Evolutionary conservation across 768 basidiomycete species (phyloP).

Genomic region (Suillus plorans): DNA sequence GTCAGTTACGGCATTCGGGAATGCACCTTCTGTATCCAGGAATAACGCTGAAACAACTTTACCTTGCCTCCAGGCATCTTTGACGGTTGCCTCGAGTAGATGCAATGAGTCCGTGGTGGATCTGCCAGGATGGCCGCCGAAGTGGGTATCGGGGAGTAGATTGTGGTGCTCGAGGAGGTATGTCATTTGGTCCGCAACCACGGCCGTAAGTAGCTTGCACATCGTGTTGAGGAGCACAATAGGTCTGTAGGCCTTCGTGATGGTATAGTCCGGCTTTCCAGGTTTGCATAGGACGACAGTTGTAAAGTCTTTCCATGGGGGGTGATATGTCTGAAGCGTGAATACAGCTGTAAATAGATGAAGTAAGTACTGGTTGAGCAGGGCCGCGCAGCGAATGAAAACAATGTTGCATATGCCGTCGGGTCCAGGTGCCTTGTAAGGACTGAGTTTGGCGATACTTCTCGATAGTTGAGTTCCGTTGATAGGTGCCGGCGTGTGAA

Average conservation of each 20-base stretch:
- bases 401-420: constrained; percentile 27
- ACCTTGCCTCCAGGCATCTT: constrained; percentile 34
- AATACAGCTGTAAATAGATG: constrained; percentile 16
- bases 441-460: constrained; percentile 10
- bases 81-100: constrained; percentile 31
- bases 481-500: constrained; percentile 6
- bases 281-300: constrained; percentile 35
- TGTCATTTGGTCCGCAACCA: constrained; percentile 27
- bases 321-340: constrained; percentile 7
- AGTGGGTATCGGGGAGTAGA: constrained; percentile 36
- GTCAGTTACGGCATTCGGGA: constrained; percentile 35
- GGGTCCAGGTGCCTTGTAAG: constrained; percentile 20
- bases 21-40: constrained; percentile 26
- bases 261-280: constrained; percentile 35
- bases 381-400: constrained; percentile 11
- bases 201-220: constrained; percentile 32
- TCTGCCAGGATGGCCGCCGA: constrained; percentile 22
- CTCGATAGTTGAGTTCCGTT: background rate
- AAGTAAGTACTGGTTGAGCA: constrained; percentile 10
- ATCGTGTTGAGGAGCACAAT: constrained; percentile 36
- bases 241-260: constrained; percentile 33
- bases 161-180: constrained; percentile 28
- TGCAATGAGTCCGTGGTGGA: constrained; percentile 34
- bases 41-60: constrained; percentile 34
- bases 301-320: constrained; percentile 24